Conservation (phyloP, 2,329 filamentous ascomycete species). For the Alternaria conjuncta region DNA sequence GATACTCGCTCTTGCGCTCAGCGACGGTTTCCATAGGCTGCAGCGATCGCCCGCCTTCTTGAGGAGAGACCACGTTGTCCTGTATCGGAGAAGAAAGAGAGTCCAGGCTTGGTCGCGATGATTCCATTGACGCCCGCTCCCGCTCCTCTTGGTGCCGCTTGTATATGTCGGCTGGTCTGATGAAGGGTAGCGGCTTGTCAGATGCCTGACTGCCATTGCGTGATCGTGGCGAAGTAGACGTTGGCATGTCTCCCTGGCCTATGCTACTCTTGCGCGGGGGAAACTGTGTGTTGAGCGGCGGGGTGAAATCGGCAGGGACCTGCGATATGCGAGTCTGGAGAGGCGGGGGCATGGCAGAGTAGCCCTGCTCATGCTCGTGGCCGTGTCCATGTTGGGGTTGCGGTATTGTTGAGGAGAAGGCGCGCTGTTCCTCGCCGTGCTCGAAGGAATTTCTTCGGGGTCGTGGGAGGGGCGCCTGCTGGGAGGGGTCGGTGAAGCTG, state of each 20-base stretch:
- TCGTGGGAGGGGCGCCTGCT: conserved; percentile 31
- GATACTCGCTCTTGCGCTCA: conserved; percentile 66
- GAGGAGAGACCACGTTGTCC: conserved; percentile 27
- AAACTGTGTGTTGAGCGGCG: conserved; percentile 52
- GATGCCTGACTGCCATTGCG: conserved; percentile 41
- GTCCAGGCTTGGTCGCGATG: conserved; percentile 64
- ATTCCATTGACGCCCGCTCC: conserved; percentile 64
- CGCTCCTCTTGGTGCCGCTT: conserved; percentile 72
- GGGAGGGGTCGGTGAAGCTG: conserved; percentile 52
- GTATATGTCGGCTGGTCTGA: conserved; percentile 80
- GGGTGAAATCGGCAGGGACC: conserved; percentile 39
- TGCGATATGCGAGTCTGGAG: conserved; percentile 54
- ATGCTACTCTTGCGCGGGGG: conserved; percentile 70
- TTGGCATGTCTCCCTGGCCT: conserved; percentile 49
- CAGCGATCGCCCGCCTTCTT: conserved; percentile 30
- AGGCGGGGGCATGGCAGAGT: conserved; percentile 59
- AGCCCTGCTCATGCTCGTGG: conserved; percentile 40
- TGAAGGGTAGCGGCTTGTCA: conserved; percentile 66
- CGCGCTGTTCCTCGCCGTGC: conserved; percentile 59
- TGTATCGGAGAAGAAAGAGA: conserved; percentile 46
- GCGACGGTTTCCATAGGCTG: conserved; percentile 60
- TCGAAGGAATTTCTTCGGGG: conserved; percentile 61
- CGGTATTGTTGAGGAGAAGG: conserved; percentile 52
- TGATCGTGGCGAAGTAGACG: conserved; percentile 32
- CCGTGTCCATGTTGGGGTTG: conserved; percentile 26